Base-by-base conservation (phyloP, 2,329 filamentous ascomycete genomes). In the Penicillium brevicompactum region DNA sequence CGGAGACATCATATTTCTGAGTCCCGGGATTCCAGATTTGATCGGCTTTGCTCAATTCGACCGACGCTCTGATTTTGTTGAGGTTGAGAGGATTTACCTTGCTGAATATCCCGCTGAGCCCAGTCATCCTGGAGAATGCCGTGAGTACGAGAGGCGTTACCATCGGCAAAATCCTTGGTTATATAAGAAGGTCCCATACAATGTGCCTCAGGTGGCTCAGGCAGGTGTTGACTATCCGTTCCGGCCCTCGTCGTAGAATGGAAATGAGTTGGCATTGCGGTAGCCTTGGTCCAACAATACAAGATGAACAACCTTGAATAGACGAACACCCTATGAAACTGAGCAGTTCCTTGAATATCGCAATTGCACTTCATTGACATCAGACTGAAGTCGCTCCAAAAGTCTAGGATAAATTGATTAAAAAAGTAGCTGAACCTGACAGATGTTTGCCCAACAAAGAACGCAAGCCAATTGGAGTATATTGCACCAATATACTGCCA, bases 401-500 rank as follows among this genome's bases (percentile, higher is more conserved):
- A 32, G 30, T 24, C 47, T 50, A 14, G 34, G 31, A 46, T 32
- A 46, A 22, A 34, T 55, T 41, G 32, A 55, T 55, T 55, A 55
- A 51, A 55, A 55, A 41, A 27, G 31, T 48, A 54, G 44, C 47
- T 32, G 40, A 38, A 22, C 47, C 41, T 27, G 16, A 45, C 30
- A 45, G 40, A 48, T 37, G 4, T 45, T 41, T 46, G 45, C 27
- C 45, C 21, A 49, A 21, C 54, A 45, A 53, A 50, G 34, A 42
- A 48, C 43, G 41, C 50, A 58, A 48, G 37, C 55, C 47, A 60
- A 52, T 37, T 47, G 51, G 53, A 54, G 48, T 58, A 53, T 56
- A 63, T 55, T 58, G 50, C 46, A 57, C 47, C 55, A 47, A 61
- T 53, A 63, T 32, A 57, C 56, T 32, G 46, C 46, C 53, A 52